These are phyloP conservation scores for Globisporangium heterothallicum DNA, from an alignment of 352 stramenopile species.

Conservation along the genomic window DNA sequence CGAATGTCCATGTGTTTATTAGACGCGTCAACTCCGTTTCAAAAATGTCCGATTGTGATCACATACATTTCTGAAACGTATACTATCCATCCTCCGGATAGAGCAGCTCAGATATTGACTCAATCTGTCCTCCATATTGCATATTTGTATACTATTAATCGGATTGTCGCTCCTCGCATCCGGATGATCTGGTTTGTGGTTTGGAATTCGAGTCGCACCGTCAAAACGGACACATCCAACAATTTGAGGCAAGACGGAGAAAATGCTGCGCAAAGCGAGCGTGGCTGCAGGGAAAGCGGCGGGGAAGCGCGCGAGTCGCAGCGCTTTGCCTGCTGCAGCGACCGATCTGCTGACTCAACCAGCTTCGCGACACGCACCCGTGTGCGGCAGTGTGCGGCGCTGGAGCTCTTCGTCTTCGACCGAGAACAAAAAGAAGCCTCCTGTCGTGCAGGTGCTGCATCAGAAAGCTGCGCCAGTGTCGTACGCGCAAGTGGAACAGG, in stretches of 20 bases:
- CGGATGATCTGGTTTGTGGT: neutral
- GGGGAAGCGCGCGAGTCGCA: neutral
- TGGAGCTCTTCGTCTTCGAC: constrained; percentile 14
- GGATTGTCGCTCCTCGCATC: neutral
- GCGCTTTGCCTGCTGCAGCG: neutral
- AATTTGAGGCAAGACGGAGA: neutral
- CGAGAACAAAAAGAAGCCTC: constrained; percentile 16
- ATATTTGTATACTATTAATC: neutral
- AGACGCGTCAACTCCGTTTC: neutral
- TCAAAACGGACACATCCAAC: constrained; percentile 10
- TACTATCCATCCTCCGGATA: neutral
- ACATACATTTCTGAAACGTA: neutral
- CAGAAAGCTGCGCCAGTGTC: constrained; percentile 42
- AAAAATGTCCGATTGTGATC: neutral
- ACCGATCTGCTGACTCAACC: neutral
- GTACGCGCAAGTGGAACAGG: constrained; percentile 71
- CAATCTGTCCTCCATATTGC: neutral
- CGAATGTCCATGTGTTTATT: neutral
- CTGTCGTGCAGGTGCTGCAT: constrained; percentile 51
- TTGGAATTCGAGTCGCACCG: constrained; percentile 1
- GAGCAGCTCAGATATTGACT: neutral
- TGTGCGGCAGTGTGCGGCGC: neutral
- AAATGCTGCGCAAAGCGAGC: constrained; percentile 6
- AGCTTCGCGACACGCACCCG: neutral
- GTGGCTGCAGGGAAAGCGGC: neutral